A percentile compares a stretch with the other conserved stretches of the same genome.
These are phyloP conservation scores for Colletotrichum sp. DNA, from an alignment of 2,329 filamentous ascomycete species.

Conservation along the genomic window DNA sequence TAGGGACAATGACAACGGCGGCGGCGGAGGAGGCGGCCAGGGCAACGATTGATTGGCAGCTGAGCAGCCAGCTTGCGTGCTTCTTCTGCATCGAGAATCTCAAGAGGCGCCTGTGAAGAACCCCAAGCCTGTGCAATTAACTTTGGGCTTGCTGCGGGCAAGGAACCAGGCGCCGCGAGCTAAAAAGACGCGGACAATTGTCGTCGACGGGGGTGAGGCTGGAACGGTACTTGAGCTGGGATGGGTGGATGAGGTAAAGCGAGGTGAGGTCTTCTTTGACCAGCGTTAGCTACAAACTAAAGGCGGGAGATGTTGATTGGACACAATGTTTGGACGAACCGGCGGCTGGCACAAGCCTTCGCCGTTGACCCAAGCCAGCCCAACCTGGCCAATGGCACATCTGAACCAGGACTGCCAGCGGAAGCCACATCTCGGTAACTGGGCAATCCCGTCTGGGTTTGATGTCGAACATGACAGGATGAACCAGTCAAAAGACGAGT, in stretches of 20 bases:
- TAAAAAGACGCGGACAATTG: conserved; percentile 16
- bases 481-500: neutral
- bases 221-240: conserved; percentile 13
- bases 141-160: conserved; percentile 17
- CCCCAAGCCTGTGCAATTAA: conserved; percentile 11
- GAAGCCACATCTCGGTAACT: neutral
- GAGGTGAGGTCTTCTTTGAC: neutral
- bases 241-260: neutral
- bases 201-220: conserved; percentile 17
- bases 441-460: neutral
- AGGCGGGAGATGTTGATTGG: neutral
- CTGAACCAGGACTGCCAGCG: neutral
- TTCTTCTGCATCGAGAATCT: conserved; percentile 19
- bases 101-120: conserved; percentile 10
- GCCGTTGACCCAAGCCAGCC: neutral
- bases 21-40: conserved; percentile 6
- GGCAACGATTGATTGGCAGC: conserved; percentile 9
- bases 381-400: neutral
- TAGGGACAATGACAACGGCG: conserved; percentile 14
- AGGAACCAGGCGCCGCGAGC: conserved; percentile 16
- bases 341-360: neutral
- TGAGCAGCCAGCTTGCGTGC: conserved; percentile 9
- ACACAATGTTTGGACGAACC: conserved; percentile 9
- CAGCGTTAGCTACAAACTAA: neutral
- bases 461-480: neutral